These are phyloP conservation scores for Cyberlindnera mississippiensis DNA, from an alignment of 805 yeast genomes.

Conservation along the genomic window DNA sequence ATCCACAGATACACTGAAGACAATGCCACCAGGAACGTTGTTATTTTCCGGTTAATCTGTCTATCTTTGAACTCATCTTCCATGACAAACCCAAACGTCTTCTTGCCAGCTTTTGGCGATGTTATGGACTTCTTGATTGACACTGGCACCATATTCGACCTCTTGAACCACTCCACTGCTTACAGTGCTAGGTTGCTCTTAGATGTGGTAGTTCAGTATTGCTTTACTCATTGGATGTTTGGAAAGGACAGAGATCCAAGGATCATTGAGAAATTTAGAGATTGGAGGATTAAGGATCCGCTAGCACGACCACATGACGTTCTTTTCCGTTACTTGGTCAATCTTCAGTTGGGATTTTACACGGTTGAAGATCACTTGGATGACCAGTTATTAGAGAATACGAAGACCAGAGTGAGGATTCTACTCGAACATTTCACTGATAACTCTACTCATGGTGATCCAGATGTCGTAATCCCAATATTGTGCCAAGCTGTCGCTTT, in stretches of 20 bases:
- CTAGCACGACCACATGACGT: conserved; percentile 29
- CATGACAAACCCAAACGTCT: conserved; percentile 35
- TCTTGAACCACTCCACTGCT: conserved; percentile 24
- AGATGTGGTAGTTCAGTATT: conserved; percentile 41
- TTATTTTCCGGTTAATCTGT: conserved; percentile 31
- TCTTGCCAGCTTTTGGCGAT: conserved; percentile 34
- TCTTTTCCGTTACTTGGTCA: conserved; percentile 33
- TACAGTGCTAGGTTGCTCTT: conserved; percentile 31
- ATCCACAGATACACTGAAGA: background rate
- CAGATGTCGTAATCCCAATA: conserved; percentile 31
- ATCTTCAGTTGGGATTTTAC: conserved; percentile 31
- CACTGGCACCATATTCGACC: conserved; percentile 32
- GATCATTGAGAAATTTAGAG: conserved; percentile 25
- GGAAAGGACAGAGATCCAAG: conserved; percentile 15
- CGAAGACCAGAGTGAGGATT: conserved; percentile 19
- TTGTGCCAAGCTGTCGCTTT: conserved; percentile 33
- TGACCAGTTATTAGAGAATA: conserved; percentile 11
- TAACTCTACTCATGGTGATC: conserved; percentile 30
- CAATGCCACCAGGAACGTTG: conserved; percentile 26
- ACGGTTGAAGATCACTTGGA: conserved; percentile 22
- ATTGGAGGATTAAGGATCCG: conserved; percentile 35
- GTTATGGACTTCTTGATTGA: conserved; percentile 40
- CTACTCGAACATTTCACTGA: conserved; percentile 21
- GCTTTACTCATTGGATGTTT: conserved; percentile 43
- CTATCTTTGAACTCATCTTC: conserved; percentile 31